Evolutionary conservation across 2,329 filamentous ascomycete genomes (phyloP).

Genomic region (Sporothrix brunneoviolacea): DNA sequence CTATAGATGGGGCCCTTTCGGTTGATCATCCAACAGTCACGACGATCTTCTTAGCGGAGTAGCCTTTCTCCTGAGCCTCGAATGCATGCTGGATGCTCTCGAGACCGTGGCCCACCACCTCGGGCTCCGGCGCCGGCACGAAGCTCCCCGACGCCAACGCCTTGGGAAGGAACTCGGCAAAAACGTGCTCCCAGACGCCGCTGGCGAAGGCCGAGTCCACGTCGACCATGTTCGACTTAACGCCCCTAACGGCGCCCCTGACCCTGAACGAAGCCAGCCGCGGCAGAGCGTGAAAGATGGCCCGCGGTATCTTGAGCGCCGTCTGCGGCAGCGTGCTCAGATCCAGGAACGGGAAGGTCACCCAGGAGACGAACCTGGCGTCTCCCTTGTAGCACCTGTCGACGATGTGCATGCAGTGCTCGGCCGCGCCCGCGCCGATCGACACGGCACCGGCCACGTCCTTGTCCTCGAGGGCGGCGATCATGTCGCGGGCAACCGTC

Average conservation of each 20-base stretch:
- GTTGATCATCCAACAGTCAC: too few relatives aligned
- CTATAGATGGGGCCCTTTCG: too few relatives aligned
- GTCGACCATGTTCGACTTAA: not conserved
- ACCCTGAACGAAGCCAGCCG: not conserved
- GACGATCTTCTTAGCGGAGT: not conserved
- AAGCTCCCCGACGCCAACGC: conserved; percentile 4
- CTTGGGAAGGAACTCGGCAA: not conserved
- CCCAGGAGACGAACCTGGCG: not conserved
- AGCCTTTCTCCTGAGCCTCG: not conserved
- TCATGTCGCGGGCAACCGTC: conserved; percentile 26
- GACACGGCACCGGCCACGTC: conserved; percentile 18
- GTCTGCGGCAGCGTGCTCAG: too few relatives aligned
- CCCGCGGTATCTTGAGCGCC: not conserved
- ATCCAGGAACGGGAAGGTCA: not conserved
- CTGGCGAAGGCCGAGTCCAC: not conserved
- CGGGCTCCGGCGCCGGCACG: not conserved
- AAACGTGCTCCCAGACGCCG: not conserved
- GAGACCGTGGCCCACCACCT: not conserved
- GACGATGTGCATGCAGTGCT: not conserved
- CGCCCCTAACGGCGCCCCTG: not conserved
- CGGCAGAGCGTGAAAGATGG: not conserved
- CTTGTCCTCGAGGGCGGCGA: conserved; percentile 22
- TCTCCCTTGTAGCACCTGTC: not conserved
- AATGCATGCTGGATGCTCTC: not conserved
- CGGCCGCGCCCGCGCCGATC: conserved; percentile 6